Evolutionary conservation across 345 rosid species (phyloP), one percentile per base, ranked within the genome.

Genomic region (Brassica juncea): DNA sequence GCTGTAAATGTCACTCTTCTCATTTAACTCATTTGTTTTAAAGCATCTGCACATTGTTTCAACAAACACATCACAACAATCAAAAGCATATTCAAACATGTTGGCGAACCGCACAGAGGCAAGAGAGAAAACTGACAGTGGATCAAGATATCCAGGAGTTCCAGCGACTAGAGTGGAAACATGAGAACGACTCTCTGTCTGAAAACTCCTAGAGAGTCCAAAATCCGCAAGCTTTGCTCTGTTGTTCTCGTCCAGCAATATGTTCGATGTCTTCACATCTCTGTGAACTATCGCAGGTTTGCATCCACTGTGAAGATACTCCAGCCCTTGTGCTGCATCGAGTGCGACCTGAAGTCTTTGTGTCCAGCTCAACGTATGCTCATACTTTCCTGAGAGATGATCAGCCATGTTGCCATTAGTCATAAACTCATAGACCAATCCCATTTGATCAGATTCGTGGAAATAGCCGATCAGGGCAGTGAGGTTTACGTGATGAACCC

Each of bases 151-250:
- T 32, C 84, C 81, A 0, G 80, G 80, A 64, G 84, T 81, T 44
- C 84, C 80, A 57, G 74, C 81, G 19, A 81, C 81, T 1, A 66
- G 25, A 12, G 74, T 76, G 19, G 77, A 70, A 10, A 81, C 10
- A 4, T 71, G 70, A 71, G 84, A 55, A 32, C 59, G 32, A 23
- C 73, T 58, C 32, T 71, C 84, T 3, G 84, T 81, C 15, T 76
- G 77, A 76, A 81, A 76, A 58, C 76, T 76, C 32, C 80, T 44
- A 0, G 81, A 81, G 52, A 81, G 80, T 71, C 84, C 77, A 1
- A 81, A 81, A 81, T 76, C 84, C 0, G 84, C 80, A 76, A 81
- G 71, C 59, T 83, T 86, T 32, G 87, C 87, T 67, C 81, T 83
- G 52, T 78, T 59, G n/a, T 66, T 76, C 0, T 70, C 80, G n/a